Conservation (phyloP, 495 filamentous ascomycete species). For the Hypoxylon rickii region DNA sequence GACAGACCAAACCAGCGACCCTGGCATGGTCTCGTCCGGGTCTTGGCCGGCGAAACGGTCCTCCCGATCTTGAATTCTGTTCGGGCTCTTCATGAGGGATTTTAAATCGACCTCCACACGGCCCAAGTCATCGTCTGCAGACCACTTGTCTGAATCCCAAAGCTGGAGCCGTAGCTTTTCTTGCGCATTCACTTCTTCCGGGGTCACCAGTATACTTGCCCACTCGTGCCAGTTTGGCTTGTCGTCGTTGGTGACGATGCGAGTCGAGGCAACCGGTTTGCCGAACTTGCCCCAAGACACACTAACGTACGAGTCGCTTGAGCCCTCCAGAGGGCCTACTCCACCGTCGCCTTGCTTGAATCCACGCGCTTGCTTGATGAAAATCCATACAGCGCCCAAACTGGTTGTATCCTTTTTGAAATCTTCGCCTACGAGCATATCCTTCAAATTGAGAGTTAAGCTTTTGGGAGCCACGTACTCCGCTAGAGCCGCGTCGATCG, state of each 20-base stretch:
- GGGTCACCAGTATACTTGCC: slow-evolving; percentile 64
- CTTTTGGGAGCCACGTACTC: slow-evolving; percentile 77
- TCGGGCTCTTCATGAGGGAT: slow-evolving; percentile 60
- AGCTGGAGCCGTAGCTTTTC: slow-evolving; percentile 69
- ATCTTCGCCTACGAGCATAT: slow-evolving; percentile 75
- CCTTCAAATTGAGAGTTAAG: slow-evolving; percentile 70
- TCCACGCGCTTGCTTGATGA: slow-evolving; percentile 63
- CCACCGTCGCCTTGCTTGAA: slow-evolving; percentile 71
- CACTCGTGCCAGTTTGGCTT: slow-evolving; percentile 73
- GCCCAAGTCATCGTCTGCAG: slow-evolving; percentile 74
- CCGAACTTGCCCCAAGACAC: slow-evolving; percentile 78
- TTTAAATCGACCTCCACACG: slow-evolving; percentile 69
- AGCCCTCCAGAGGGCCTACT: slow-evolving; percentile 59
- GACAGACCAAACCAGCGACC: slow-evolving; percentile 69
- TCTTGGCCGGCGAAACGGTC: slow-evolving; percentile 66
- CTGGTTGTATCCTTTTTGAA: slow-evolving; percentile 73
- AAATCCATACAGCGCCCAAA: slow-evolving; percentile 66
- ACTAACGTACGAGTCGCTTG: slow-evolving; percentile 69
- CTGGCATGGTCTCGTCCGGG: slow-evolving; percentile 68
- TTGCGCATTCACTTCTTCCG: slow-evolving; percentile 72
- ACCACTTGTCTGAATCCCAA: slow-evolving; percentile 72
- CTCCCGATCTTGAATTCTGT: slow-evolving; percentile 58
- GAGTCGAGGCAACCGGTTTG: slow-evolving; percentile 66
- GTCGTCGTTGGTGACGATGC: slow-evolving; percentile 65
- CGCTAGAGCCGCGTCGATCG: slow-evolving; percentile 70